Conservation (phyloP, 1,284 basidiomycete genomes). For the Marasmius sp. region DNA sequence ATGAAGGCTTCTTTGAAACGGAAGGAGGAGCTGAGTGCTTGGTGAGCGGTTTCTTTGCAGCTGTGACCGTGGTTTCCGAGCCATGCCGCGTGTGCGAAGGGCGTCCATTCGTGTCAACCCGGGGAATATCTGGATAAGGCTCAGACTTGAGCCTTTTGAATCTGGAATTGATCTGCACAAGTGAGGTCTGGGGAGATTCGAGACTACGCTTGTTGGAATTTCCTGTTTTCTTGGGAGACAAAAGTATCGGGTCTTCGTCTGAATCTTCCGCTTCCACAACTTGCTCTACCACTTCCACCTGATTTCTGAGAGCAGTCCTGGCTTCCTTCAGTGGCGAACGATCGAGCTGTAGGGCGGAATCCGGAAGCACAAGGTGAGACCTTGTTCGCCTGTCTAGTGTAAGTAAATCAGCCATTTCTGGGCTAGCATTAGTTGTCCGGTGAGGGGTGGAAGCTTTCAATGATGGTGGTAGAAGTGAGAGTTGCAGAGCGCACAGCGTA, state of each 20-base stretch:
- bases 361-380: slow-evolving; percentile 47
- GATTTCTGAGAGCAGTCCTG: slow-evolving; percentile 32
- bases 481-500: background rate
- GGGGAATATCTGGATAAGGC: slow-evolving; percentile 12
- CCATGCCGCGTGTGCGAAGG: slow-evolving; percentile 30
- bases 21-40: slow-evolving; percentile 22
- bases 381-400: slow-evolving; percentile 44
- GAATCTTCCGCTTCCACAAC: slow-evolving; percentile 20
- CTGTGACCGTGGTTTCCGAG: slow-evolving; percentile 30
- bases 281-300: slow-evolving; percentile 1
- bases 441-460: background rate
- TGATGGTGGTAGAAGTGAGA: background rate
- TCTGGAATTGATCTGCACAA: slow-evolving; percentile 26
- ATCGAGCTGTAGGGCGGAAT: slow-evolving; percentile 41
- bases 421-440: background rate
- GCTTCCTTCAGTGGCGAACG: slow-evolving; percentile 54
- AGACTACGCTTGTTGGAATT: slow-evolving; percentile 38
- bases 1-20: slow-evolving; percentile 24
- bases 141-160: slow-evolving; percentile 39
- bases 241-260: slow-evolving; percentile 38
- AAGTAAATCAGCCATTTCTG: slow-evolving; percentile 4
- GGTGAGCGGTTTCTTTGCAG: slow-evolving; percentile 16
- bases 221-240: slow-evolving; percentile 30
- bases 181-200: slow-evolving; percentile 31
- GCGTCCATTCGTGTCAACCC: slow-evolving; percentile 13